Evolutionary conservation across 306 rosid species (phyloP), one percentile per base, ranked within the genome.

Genomic region (Quercus mongolica): DNA sequence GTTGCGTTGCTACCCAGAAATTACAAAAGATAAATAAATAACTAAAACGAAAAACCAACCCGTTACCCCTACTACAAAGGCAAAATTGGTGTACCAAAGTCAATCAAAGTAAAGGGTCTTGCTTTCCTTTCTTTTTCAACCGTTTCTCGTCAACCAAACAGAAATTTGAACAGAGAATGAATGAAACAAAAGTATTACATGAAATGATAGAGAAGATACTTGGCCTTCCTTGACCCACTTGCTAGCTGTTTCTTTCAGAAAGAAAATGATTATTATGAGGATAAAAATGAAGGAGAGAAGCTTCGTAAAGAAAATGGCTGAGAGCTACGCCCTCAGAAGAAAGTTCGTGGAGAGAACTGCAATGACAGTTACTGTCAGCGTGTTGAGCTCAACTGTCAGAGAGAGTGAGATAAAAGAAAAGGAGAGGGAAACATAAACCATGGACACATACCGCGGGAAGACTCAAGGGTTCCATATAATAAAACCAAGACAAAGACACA

Each of bases 351-450:
- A 13, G 52, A 33, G 56, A 14, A 28, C 56, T 5, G 19, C 10
- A 71, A 62, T 38, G 75, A 56, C 76, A 72, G 78, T 77, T 77
- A 75, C 10, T 25, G 13, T 49, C 54, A 13, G 54, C 54, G 54
- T 49, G 17, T 49, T 49, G 54, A 12, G 54, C 54, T 12, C 17
- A 49, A 49, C 54, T 49, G 4, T 3, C 15, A 49, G 54, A 49
- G 14, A 11, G 54, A 49, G 54, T 13, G 46, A 8, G 46, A 41
- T 41, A 41, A 41, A 41, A 41, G 46, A 41, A 49, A 49, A 49
- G 15, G 17, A 49, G 17, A 49, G 54, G 54, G 54, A 49, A 12
- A 12, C 17, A 49, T 11, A 49, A 13, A 12, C 54, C 17, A 49
- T 11, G 1, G 5, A 49, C 54, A 3, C 54, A 12, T 3, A 11